Base-by-base conservation (phyloP, 2,329 filamentous ascomycete genomes). In the Phaeoacremonium minimum region DNA sequence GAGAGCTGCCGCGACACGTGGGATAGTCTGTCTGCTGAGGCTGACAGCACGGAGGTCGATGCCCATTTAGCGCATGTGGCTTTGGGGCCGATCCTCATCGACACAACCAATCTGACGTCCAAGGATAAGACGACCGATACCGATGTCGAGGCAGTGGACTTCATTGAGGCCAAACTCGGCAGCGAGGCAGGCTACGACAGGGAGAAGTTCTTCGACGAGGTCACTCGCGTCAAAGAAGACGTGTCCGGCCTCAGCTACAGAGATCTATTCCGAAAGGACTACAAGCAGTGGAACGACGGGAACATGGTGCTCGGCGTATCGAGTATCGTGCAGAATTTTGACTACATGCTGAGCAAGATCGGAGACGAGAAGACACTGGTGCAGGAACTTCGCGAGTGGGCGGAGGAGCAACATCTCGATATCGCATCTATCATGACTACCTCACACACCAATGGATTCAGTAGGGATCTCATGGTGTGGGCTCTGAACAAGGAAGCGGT, bases 221-320 rank as follows among this genome's bases (percentile, higher is more conserved):
- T 90, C 17, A 66, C 69, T 1, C 58, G 58, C 5, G 80, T 85
- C 5, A 90, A 90, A 58, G 73, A 78, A 44, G 75, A 88, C 46
- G 70, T 93, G 35, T 75, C 71, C 4, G 47, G 53, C 0, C 61
- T 93, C 31, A 65, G 61, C 26, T 58, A 88, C 46, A 63, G 72
- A 15, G 86, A 90, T 47, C 73, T 90, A 28, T 60, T 91, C 35
- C 71, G 84, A 45, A 91, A 91, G 57, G 87, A 94, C 61, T 94
- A 90, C 62, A 94, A 94, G 63, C 73, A 85, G 52, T 93, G 86
- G 86, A 63, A 62, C 9, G 76, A 79, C 37, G 63, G 64, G 9
- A 63, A 58, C 1, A 53, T 78, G 26, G 67, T 62, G 14, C 67
- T 91, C 5, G 86, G 86, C n/a, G 77, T 87, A 37, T 77, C 77